These are phyloP conservation scores for Xylaria multiplex DNA, from an alignment of 2,329 filamentous ascomycete genomes.

Conservation along the genomic window DNA sequence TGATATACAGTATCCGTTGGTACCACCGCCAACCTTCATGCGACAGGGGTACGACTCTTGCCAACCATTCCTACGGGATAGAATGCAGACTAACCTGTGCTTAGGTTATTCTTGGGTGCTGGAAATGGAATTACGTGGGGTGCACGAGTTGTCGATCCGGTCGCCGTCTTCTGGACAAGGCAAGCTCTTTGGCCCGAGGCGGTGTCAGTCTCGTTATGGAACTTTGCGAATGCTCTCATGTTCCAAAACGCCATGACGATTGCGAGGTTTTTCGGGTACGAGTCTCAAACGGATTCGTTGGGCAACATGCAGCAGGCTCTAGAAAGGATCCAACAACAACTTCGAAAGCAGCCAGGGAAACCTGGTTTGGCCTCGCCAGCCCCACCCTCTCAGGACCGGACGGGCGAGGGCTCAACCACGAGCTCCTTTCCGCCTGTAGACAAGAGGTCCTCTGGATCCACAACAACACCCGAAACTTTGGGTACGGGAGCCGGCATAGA, in stretches of 20 bases:
- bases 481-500: conserved; percentile 31
- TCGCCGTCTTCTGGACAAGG: conserved; percentile 56
- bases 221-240: conserved; percentile 60
- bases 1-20: conserved; percentile 67
- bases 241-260: conserved; percentile 58
- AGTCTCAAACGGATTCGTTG: conserved; percentile 41
- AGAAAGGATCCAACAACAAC: conserved; percentile 45
- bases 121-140: conserved; percentile 61
- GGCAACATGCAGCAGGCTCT: conserved; percentile 46
- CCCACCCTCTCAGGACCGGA: conserved; percentile 34
- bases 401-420: conserved; percentile 40
- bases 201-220: conserved; percentile 61
- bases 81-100: conserved; percentile 37
- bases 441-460: conserved; percentile 37
- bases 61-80: neutral
- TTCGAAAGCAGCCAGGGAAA: conserved; percentile 40
- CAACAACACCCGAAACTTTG: conserved; percentile 37
- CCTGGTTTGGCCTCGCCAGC: conserved; percentile 31
- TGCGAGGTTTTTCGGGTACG: conserved; percentile 58
- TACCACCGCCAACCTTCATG: conserved; percentile 68
- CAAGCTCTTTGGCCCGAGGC: conserved; percentile 65
- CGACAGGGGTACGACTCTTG: conserved; percentile 65
- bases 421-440: conserved; percentile 38
- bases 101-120: conserved; percentile 57
- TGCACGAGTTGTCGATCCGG: conserved; percentile 60